Conservation (phyloP, 331 rosid genomes). For the Erythrophleum ivorense region DNA sequence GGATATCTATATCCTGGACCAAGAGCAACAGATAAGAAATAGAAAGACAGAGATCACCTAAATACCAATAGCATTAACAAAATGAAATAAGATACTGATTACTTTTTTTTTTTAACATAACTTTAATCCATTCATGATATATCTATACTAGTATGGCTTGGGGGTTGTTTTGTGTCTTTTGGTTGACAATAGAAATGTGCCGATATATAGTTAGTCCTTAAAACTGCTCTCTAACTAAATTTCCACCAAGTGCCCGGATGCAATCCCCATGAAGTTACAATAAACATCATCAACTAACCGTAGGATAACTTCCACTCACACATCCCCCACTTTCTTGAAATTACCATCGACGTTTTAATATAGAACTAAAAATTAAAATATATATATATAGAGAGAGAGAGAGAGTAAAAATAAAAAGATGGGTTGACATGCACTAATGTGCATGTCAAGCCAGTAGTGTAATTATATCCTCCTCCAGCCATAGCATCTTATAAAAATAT, state of each 20-base stretch:
- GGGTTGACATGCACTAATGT: neutral
- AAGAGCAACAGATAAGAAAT: neutral
- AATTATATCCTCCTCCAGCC: neutral
- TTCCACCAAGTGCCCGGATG: neutral
- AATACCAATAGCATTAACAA: neutral
- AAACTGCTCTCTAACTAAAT: neutral
- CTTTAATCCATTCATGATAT: conserved; percentile 2
- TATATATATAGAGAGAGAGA: neutral
- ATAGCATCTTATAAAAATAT: neutral
- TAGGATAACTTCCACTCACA: neutral
- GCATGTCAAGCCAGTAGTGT: neutral
- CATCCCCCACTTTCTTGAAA: neutral
- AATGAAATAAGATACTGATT: neutral
- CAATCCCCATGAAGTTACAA: neutral
- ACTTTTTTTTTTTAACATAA: neutral
- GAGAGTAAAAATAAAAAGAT: neutral
- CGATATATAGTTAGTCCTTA: no score
- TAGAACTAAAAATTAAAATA: neutral
- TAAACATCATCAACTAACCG: neutral
- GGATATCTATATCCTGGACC: neutral
- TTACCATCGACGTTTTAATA: neutral
- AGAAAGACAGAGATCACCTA: neutral
- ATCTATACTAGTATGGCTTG: neutral
- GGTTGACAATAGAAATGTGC: no score
- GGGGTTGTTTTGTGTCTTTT: no score